These are phyloP conservation scores for Aspergillus quadrilineatus DNA, from an alignment of 2,329 filamentous ascomycete species.

Conservation along the genomic window DNA sequence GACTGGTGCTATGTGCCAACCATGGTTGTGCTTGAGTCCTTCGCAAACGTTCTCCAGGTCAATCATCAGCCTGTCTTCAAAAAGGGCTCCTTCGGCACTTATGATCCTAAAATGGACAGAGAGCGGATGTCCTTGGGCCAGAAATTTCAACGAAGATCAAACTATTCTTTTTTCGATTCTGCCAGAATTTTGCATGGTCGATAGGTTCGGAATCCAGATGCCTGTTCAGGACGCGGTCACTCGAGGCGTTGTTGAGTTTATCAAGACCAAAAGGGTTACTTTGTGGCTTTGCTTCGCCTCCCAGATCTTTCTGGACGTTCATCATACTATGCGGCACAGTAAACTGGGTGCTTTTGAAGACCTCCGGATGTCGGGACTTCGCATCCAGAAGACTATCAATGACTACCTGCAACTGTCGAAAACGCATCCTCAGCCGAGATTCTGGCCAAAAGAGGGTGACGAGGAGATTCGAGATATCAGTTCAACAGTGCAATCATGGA, in stretches of 20 bases:
- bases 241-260: slow-evolving; percentile 27
- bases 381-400: slow-evolving; percentile 27
- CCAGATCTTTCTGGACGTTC: slow-evolving; percentile 36
- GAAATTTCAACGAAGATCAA: slow-evolving; percentile 39
- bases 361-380: slow-evolving; percentile 28
- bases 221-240: slow-evolving; percentile 33
- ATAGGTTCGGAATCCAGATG: slow-evolving; percentile 17
- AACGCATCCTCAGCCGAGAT: slow-evolving; percentile 24
- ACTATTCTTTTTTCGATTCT: slow-evolving; percentile 32
- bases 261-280: slow-evolving; percentile 26
- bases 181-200: slow-evolving; percentile 29
- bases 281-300: slow-evolving; percentile 33
- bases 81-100: slow-evolving; percentile 29
- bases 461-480: slow-evolving; percentile 21
- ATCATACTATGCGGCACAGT: slow-evolving; percentile 33
- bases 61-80: slow-evolving; percentile 27
- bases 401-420: slow-evolving; percentile 26
- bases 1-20: slow-evolving; percentile 26
- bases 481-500: slow-evolving; percentile 17
- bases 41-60: slow-evolving; percentile 23
- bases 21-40: slow-evolving; percentile 21
- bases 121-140: slow-evolving; percentile 26
- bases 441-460: slow-evolving; percentile 28
- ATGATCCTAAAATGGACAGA: slow-evolving; percentile 31
- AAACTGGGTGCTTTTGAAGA: slow-evolving; percentile 21